These are phyloP conservation scores for Millerozyma miso DNA, from an alignment of 805 yeast species.

Conservation along the genomic window DNA sequence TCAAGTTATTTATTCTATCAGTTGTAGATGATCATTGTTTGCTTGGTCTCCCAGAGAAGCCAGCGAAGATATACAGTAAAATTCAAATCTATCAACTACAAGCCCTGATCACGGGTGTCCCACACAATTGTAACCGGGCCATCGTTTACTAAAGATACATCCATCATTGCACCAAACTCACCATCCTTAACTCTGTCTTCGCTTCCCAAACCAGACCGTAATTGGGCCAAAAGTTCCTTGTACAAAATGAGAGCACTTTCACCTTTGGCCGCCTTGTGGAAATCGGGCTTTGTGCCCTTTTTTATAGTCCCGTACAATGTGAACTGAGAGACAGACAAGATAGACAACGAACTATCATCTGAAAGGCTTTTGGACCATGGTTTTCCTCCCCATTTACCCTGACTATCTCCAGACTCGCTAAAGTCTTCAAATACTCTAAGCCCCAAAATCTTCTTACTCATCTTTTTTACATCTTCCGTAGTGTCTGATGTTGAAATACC, in stretches of 20 bases:
- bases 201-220: constrained; percentile 52
- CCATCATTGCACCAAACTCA: constrained; percentile 96
- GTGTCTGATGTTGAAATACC: constrained; percentile 83
- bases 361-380: constrained; percentile 72
- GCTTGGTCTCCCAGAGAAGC: too few relatives aligned
- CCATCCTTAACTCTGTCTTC: constrained; percentile 75
- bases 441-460: constrained; percentile 62
- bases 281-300: constrained; percentile 94
- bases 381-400: constrained; percentile 43
- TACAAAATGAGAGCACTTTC: constrained; percentile 47
- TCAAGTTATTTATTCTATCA: neutral
- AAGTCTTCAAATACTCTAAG: constrained; percentile 71
- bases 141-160: constrained; percentile 79
- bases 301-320: constrained; percentile 80
- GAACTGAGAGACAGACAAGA: constrained; percentile 88
- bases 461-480: constrained; percentile 60
- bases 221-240: constrained; percentile 45
- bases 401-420: constrained; percentile 32
- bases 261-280: constrained; percentile 89
- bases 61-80: too few relatives aligned
- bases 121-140: constrained; percentile 89
- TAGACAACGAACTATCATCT: constrained; percentile 63
- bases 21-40: too few relatives aligned
- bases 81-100: neutral
- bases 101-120: constrained; percentile 52